phyloP scores from a whole-genome alignment of 192 early-diverging fungal species.

The Coemansia sp. region DNA sequence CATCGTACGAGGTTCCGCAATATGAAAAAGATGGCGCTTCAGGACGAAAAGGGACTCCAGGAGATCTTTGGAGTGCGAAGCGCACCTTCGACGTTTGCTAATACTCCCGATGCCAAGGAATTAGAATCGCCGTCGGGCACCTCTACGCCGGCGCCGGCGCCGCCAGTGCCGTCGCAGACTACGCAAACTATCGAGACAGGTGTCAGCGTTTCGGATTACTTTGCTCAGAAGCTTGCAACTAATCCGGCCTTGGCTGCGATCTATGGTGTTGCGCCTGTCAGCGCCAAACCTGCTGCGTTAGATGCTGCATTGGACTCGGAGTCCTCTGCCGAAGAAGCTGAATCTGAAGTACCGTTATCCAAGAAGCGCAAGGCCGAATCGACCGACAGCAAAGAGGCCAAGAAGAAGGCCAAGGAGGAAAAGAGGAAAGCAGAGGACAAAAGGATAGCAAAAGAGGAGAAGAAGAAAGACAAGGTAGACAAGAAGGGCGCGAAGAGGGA shows the following conservation, averaged over 20 bases:
- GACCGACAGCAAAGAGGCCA: constrained; percentile 36
- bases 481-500: constrained; percentile 38
- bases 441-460: constrained; percentile 10
- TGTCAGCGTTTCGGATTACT: constrained; percentile 43
- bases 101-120: constrained; percentile 13
- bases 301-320: neutral
- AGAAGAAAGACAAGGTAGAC: constrained; percentile 24
- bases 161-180: neutral
- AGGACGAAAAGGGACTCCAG: constrained; percentile 47
- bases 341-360: constrained; percentile 8
- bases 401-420: constrained; percentile 35
- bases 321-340: constrained; percentile 8
- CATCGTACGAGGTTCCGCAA: constrained; percentile 43
- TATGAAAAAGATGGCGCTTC: constrained; percentile 48
- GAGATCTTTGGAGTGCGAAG: constrained; percentile 48
- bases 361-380: constrained; percentile 41
- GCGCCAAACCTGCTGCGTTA: neutral
- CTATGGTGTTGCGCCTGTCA: constrained; percentile 13
- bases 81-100: constrained; percentile 10
- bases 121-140: constrained; percentile 2
- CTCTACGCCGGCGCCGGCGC: constrained; percentile 4
- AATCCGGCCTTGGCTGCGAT: constrained; percentile 44
- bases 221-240: constrained; percentile 38
- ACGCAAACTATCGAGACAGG: constrained; percentile 17
- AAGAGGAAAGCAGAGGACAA: constrained; percentile 19